Percentiles rank a stretch among this genome's conserved stretches.
phyloP scores from a whole-genome alignment of 129 eudicot species.

The Tanacetum coccineum region DNA sequence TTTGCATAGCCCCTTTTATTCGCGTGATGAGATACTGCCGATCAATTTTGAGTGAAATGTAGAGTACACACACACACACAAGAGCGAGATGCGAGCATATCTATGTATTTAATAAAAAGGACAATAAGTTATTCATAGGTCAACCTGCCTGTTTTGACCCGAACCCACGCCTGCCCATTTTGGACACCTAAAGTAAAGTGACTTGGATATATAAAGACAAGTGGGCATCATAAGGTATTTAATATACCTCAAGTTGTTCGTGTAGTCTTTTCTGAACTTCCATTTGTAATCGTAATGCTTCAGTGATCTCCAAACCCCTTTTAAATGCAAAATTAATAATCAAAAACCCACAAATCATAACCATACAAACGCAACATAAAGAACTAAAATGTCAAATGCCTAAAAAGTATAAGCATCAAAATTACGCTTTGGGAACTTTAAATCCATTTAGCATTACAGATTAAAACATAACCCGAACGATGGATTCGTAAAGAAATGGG shows the following conservation, averaged over 20 bases:
- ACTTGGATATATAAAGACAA: background rate
- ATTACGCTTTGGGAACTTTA: too few species aligned
- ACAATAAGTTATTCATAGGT: background rate
- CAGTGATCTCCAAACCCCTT: constrained; percentile 94
- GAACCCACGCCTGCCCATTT: background rate
- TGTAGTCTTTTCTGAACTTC: constrained; percentile 89
- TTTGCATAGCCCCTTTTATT: too few species aligned
- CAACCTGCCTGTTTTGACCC: background rate
- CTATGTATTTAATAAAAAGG: too few species aligned
- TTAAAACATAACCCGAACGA: too few species aligned
- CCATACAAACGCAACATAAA: background rate
- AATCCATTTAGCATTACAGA: too few species aligned
- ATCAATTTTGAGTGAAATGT: too few species aligned
- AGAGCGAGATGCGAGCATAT: too few species aligned
- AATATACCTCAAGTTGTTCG: constrained; percentile 93
- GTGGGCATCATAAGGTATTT: too few species aligned
- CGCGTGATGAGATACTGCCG: too few species aligned
- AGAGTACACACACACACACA: too few species aligned
- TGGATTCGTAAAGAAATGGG: too few species aligned
- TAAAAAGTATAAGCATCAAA: background rate
- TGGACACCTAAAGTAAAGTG: background rate
- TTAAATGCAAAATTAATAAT: constrained; percentile 9
- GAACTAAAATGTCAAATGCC: constrained; percentile 1
- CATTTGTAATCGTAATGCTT: constrained; percentile 89
- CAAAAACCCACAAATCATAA: constrained; percentile 12